These are phyloP conservation scores for Ophiosphaerella korrae DNA, from an alignment of 2,329 filamentous ascomycete genomes.

Conservation along the genomic window DNA sequence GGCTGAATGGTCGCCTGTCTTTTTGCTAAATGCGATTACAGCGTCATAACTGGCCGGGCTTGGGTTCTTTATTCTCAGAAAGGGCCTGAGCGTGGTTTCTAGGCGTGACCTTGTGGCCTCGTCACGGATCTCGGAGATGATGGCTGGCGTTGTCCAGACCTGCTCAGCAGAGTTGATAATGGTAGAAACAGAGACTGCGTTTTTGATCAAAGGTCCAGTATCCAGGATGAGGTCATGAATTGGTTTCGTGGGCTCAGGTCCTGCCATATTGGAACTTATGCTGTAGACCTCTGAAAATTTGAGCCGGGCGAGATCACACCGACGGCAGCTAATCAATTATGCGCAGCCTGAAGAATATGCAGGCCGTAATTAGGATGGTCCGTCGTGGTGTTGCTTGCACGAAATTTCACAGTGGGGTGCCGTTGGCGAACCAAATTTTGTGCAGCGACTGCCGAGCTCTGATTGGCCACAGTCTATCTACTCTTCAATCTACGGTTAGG, in stretches of 20 bases:
- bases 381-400: neutral
- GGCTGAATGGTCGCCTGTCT: constrained; percentile 87
- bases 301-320: neutral
- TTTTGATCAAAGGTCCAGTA: constrained; percentile 90
- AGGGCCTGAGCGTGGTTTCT: constrained; percentile 83
- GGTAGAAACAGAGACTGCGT: constrained; percentile 82
- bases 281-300: neutral
- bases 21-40: constrained; percentile 82
- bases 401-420: constrained; percentile 18
- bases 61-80: constrained; percentile 78
- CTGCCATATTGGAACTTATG: constrained; percentile 23
- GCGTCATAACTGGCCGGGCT: constrained; percentile 77
- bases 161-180: constrained; percentile 75
- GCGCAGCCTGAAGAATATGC: too few species aligned
- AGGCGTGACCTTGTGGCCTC: constrained; percentile 78
- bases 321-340: too few species aligned
- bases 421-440: constrained; percentile 4
- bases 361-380: too few species aligned
- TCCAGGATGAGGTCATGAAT: constrained; percentile 87
- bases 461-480: constrained; percentile 1
- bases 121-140: constrained; percentile 87
- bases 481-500: neutral
- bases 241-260: constrained; percentile 59
- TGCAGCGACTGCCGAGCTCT: neutral
- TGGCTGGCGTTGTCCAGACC: constrained; percentile 73